These are phyloP conservation scores for Wickerhamiella infanticola DNA, from an alignment of 1,139 yeast genomes.

Conservation along the genomic window DNA sequence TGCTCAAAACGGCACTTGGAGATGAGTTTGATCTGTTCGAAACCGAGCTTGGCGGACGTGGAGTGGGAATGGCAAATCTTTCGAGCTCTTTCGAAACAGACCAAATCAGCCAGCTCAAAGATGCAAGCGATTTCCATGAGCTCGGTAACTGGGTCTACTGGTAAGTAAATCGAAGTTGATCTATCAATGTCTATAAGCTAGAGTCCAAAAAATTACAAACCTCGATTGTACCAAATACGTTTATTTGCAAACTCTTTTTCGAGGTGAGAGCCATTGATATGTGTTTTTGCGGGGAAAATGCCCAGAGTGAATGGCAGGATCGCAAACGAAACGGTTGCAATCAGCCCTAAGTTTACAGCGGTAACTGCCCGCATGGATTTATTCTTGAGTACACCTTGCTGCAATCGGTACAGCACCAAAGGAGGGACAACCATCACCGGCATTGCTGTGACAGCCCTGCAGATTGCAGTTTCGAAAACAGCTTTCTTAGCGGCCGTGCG, in stretches of 20 bases:
- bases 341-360: conserved; percentile 62
- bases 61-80: conserved; percentile 43
- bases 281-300: conserved; percentile 80
- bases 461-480: conserved; percentile 92
- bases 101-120: not conserved
- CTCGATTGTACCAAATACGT: conserved; percentile 80
- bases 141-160: conserved; percentile 1
- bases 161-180: not conserved
- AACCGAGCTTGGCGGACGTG: conserved; percentile 78
- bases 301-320: conserved; percentile 92
- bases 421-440: conserved; percentile 97
- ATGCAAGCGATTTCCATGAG: not conserved
- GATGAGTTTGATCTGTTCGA: conserved; percentile 61
- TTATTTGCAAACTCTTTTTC: conserved; percentile 49
- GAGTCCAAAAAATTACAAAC: conserved; percentile 37
- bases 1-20: conserved; percentile 9
- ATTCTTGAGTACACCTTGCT: conserved; percentile 50
- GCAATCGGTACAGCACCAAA: conserved; percentile 58
- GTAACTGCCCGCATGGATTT: conserved; percentile 34
- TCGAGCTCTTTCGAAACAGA: not conserved
- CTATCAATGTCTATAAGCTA: not conserved
- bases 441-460: conserved; percentile 88
- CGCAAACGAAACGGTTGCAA: conserved; percentile 67
- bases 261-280: conserved; percentile 39
- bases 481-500: conserved; percentile 80